A percentile compares a stretch with the other conserved stretches of the same genome.
Evolutionary conservation across 441 rosid species (phyloP).

Genomic region (Daphne laureola): DNA sequence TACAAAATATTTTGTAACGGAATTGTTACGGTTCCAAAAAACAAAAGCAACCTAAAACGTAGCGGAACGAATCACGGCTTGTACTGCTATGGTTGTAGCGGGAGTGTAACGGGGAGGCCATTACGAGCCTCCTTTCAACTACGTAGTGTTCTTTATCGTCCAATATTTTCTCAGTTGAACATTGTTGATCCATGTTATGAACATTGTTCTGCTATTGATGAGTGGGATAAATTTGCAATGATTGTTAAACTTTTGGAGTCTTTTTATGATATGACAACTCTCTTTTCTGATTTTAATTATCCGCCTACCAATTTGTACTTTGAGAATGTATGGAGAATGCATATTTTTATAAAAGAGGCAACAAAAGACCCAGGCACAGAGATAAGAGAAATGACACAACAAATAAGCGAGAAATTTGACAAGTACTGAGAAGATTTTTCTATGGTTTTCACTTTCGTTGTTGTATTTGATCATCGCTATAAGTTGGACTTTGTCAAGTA

Average conservation of each 20-base stretch:
- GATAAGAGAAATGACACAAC: background rate
- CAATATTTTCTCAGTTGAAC: background rate
- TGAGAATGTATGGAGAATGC: background rate
- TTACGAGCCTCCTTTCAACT: too few relatives aligned
- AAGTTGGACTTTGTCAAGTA: background rate
- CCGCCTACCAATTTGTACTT: conserved; percentile 2
- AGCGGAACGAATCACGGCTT: too few relatives aligned
- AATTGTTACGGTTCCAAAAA: too few relatives aligned
- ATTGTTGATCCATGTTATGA: background rate
- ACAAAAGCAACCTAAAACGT: too few relatives aligned
- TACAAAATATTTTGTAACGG: too few relatives aligned
- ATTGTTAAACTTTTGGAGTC: background rate
- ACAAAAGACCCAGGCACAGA: too few relatives aligned
- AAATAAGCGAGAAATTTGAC: conserved; percentile 2
- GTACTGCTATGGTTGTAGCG: too few relatives aligned
- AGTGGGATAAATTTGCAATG: background rate
- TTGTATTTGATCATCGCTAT: conserved; percentile 2
- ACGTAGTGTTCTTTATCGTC: background rate
- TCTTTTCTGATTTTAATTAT: background rate
- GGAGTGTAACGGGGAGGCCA: too few relatives aligned
- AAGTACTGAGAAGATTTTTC: background rate
- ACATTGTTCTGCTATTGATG: background rate
- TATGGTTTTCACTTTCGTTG: background rate
- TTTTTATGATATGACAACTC: background rate
- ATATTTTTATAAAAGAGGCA: background rate